Evolutionary conservation across 2,329 filamentous ascomycete species (phyloP).

Genomic region (Botryotinia calthae): DNA sequence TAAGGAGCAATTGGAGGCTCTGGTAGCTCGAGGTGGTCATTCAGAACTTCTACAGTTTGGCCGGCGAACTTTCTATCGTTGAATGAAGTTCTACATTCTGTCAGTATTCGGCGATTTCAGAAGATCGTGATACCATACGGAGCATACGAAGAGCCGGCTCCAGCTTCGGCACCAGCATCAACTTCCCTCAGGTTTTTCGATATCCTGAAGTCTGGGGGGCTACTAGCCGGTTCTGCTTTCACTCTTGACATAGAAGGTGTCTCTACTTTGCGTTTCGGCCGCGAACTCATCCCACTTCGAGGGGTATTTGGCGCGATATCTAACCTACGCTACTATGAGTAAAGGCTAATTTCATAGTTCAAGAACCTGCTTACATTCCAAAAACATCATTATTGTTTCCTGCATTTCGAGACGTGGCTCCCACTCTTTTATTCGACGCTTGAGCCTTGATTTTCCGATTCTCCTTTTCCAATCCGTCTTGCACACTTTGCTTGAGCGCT

Average conservation of each 20-base stretch:
- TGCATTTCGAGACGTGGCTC: constrained; percentile 60
- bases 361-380: constrained; percentile 62
- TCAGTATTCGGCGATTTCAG: background rate
- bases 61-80: constrained; percentile 75
- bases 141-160: background rate
- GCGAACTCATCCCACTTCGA: constrained; percentile 32
- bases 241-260: constrained; percentile 49
- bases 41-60: constrained; percentile 79
- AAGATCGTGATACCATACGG: constrained; percentile 14
- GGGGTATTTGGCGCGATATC: constrained; percentile 68
- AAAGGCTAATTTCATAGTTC: background rate
- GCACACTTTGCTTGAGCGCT: constrained; percentile 81
- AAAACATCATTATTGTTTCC: constrained; percentile 66
- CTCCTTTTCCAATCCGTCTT: constrained; percentile 78
- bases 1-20: constrained; percentile 71
- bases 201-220: constrained; percentile 47
- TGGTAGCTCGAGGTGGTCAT: constrained; percentile 65
- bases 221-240: constrained; percentile 46
- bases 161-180: background rate
- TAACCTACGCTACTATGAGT: constrained; percentile 47
- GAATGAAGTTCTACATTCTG: constrained; percentile 62
- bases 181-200: constrained; percentile 31
- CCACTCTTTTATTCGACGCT: constrained; percentile 60
- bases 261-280: constrained; percentile 41
- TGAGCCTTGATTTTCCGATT: constrained; percentile 62